Conservation (phyloP, 805 yeast species). For the Metschnikowia peoriensis region DNA sequence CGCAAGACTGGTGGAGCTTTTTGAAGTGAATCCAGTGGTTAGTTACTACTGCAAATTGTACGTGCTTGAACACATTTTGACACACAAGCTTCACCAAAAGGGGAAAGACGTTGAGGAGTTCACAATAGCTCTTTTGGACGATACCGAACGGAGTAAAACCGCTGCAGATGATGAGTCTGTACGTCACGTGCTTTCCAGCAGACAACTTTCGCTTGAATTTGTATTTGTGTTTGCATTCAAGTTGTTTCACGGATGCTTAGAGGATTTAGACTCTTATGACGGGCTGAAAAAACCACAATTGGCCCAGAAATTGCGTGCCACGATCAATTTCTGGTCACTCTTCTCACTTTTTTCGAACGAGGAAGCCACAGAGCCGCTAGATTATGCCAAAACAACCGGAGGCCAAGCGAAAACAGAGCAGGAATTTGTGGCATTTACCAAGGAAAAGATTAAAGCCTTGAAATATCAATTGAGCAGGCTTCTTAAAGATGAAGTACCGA, state of each 20-base stretch:
- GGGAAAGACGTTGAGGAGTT: slow-evolving; percentile 55
- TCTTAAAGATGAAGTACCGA: slow-evolving; percentile 35
- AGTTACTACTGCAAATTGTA: slow-evolving; percentile 68
- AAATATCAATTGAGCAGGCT: slow-evolving; percentile 37
- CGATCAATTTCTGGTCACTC: slow-evolving; percentile 52
- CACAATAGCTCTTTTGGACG: slow-evolving; percentile 64
- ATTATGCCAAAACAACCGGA: slow-evolving; percentile 50
- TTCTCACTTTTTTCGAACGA: slow-evolving; percentile 34
- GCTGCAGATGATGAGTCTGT: slow-evolving; percentile 39
- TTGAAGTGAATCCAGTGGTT: slow-evolving; percentile 58
- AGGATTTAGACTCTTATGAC: slow-evolving; percentile 46
- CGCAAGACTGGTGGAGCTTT: slow-evolving; percentile 57
- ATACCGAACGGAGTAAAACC: slow-evolving; percentile 60
- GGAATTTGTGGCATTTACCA: slow-evolving; percentile 47
- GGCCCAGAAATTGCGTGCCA: slow-evolving; percentile 52
- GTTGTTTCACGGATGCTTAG: slow-evolving; percentile 45
- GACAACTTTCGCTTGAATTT: slow-evolving; percentile 42
- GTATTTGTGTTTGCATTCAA: slow-evolving; percentile 49
- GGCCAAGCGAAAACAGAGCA: slow-evolving; percentile 63
- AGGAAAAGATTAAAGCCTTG: slow-evolving; percentile 52
- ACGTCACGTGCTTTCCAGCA: slow-evolving; percentile 54
- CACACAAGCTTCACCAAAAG: slow-evolving; percentile 54
- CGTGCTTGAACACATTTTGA: slow-evolving; percentile 71
- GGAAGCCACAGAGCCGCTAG: slow-evolving; percentile 23
- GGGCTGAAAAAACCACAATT: slow-evolving; percentile 43